These are phyloP conservation scores for Mycena alexandri DNA, from an alignment of 768 basidiomycete species.

Conservation along the genomic window DNA sequence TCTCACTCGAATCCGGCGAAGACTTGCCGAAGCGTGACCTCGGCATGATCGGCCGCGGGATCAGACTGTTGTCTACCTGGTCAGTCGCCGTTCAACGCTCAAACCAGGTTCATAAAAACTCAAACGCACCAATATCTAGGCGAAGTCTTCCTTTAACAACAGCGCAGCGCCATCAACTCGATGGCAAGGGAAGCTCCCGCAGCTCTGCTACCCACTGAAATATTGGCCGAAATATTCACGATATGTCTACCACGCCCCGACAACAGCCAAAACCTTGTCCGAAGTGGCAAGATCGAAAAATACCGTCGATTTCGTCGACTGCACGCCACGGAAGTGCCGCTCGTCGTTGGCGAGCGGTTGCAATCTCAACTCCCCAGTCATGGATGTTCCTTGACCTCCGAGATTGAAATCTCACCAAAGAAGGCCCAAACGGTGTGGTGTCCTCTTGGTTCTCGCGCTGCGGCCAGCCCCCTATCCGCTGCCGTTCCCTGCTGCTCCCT, in stretches of 20 bases:
- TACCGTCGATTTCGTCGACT: neutral
- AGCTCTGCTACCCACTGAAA: neutral
- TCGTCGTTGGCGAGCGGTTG: constrained; percentile 13
- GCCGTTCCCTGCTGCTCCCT: neutral
- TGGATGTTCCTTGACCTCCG: neutral
- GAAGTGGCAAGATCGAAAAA: too few relatives aligned
- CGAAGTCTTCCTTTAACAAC: too few relatives aligned
- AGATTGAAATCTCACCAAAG: neutral
- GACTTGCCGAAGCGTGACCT: too few relatives aligned
- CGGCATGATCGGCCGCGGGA: too few relatives aligned
- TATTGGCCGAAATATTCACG: constrained; percentile 12
- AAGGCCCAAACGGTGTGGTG: neutral
- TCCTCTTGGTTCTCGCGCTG: neutral
- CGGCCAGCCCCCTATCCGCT: neutral
- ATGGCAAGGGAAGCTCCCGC: too few relatives aligned
- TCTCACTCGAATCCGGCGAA: too few relatives aligned
- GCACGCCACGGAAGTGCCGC: neutral
- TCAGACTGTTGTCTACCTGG: too few relatives aligned
- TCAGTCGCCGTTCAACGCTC: too few relatives aligned
- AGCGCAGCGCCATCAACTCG: too few relatives aligned
- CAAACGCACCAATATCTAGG: too few relatives aligned
- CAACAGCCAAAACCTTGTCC: neutral
- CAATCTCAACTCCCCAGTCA: neutral
- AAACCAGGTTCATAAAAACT: too few relatives aligned
- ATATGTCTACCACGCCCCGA: neutral